Base-by-base conservation (phyloP, 2,329 filamentous ascomycete genomes). In the Xylaria sp. region DNA sequence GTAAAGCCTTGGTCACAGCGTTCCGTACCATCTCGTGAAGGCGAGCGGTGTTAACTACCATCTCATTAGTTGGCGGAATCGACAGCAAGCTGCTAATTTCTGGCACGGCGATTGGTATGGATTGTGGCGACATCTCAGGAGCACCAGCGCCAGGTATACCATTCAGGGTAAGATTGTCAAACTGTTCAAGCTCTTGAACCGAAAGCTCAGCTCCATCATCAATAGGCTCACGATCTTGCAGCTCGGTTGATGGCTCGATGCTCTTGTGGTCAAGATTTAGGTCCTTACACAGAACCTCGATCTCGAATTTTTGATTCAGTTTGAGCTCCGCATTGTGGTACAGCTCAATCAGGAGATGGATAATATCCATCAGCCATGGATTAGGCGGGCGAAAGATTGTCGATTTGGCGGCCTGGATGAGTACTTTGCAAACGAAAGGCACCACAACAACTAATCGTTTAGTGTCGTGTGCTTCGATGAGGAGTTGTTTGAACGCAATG, bases 231-330 rank as follows among this genome's bases (percentile, higher is more conserved):
- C 92, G 85, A 66, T 92, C 90, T 63, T 92, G 83, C 58, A 99
- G 94, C 70, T 92, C 88, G 19, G 89, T 87, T 0, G 92, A 91
- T 0, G 93, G 91, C 67, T 95, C 89, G 63, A 97, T 92, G 60
- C 84, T 88, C 76, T 95, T 96, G 75, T 96, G 89, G 63, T 97
- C 92, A n/a, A 97, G 80, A 57, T 88, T 88, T 13, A 99, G 79
- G 10, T 92, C 92, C 72, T 95, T 95, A 79, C 92, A 99, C 23
- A 99, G 82, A 30, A 99, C 92, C 74, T 99, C 94, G 59, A 99
- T 97, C 74, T 99, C 94, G 68, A 99, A 99, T 69, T 97, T 99
- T 55, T 96, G 86, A 67, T 97, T 97, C 44, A 99, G 83, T 73
- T 97, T 97, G 58, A 99, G 79, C 68, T 97, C 93, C 11, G 91